Evolutionary conservation across 805 yeast genomes (phyloP).

Genomic region (Ogataea paradorogensis): DNA sequence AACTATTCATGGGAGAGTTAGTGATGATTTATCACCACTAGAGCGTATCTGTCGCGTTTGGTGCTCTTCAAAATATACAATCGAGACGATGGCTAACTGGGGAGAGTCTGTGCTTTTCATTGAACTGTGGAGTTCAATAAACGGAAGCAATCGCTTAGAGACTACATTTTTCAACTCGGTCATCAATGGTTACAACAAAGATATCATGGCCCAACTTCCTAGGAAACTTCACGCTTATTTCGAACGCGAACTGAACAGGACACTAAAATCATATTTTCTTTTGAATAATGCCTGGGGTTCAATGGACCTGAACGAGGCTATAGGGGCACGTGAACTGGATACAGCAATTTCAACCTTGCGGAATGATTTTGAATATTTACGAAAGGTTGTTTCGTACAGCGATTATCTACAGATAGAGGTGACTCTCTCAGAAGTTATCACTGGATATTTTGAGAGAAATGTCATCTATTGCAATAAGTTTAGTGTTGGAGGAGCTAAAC

Average conservation of each 20-base stretch:
- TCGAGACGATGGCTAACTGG: slow-evolving; percentile 41
- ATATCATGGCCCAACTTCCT: slow-evolving; percentile 30
- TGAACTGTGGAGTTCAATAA: slow-evolving; percentile 38
- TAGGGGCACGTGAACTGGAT: slow-evolving; percentile 24
- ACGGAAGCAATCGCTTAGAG: slow-evolving; percentile 21
- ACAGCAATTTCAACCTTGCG: slow-evolving; percentile 26
- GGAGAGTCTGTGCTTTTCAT: slow-evolving; percentile 41
- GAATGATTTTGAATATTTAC: slow-evolving; percentile 30
- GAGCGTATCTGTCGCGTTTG: slow-evolving; percentile 42
- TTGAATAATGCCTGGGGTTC: slow-evolving; percentile 30
- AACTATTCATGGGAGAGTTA: slow-evolving; percentile 27
- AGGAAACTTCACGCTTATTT: slow-evolving; percentile 31
- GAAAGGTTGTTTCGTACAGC: slow-evolving; percentile 29
- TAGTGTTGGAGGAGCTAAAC: slow-evolving; percentile 33
- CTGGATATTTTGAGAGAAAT: slow-evolving; percentile 36
- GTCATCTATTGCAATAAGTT: slow-evolving; percentile 39
- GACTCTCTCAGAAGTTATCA: slow-evolving; percentile 29
- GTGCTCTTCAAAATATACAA: slow-evolving; percentile 36
- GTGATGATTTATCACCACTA: slow-evolving; percentile 26
- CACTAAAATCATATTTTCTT: slow-evolving; percentile 37
- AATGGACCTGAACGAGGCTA: not conserved
- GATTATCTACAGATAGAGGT: slow-evolving; percentile 30
- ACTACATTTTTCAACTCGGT: slow-evolving; percentile 45
- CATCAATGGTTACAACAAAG: slow-evolving; percentile 35
- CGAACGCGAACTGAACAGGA: slow-evolving; percentile 35